Evolutionary conservation across 1,139 yeast species (phyloP).

Genomic region (Lodderomyces theae): DNA sequence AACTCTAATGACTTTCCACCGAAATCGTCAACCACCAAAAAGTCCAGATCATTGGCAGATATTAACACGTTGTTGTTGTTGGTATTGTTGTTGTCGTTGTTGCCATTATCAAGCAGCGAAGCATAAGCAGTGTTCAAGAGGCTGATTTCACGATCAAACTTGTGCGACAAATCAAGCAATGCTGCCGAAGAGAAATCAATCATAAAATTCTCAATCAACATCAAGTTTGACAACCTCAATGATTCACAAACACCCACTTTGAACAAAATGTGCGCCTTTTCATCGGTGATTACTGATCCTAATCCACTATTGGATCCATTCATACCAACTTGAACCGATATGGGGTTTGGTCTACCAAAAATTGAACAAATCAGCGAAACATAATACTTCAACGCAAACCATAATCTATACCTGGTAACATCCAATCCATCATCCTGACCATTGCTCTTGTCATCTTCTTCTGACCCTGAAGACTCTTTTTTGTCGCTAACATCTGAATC

Average conservation of each 20-base stretch:
- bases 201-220: conserved; percentile 53
- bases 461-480: conserved; percentile 8
- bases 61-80: conserved; percentile 1
- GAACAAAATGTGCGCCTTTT: conserved; percentile 28
- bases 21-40: conserved; percentile 13
- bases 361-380: conserved; percentile 51
- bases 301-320: conserved; percentile 24
- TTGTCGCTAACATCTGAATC: conserved; percentile 13
- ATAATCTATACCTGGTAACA: conserved; percentile 39
- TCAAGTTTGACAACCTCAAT: conserved; percentile 46
- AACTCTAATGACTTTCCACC: conserved; percentile 27
- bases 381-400: conserved; percentile 49
- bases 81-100: too few relatives aligned
- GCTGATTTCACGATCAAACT: conserved; percentile 41
- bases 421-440: conserved; percentile 31
- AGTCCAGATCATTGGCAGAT: not conserved
- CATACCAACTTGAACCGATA: conserved; percentile 48
- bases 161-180: conserved; percentile 36
- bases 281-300: conserved; percentile 16
- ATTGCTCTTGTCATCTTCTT: conserved; percentile 9
- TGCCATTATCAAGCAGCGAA: not conserved
- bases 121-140: conserved; percentile 22
- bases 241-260: conserved; percentile 52
- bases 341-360: conserved; percentile 56
- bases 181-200: conserved; percentile 41